A percentile compares a stretch with the other conserved stretches of the same genome.
phyloP scores from a whole-genome alignment of 352 stramenopile genomes.

The Phytopythium delawarense region DNA sequence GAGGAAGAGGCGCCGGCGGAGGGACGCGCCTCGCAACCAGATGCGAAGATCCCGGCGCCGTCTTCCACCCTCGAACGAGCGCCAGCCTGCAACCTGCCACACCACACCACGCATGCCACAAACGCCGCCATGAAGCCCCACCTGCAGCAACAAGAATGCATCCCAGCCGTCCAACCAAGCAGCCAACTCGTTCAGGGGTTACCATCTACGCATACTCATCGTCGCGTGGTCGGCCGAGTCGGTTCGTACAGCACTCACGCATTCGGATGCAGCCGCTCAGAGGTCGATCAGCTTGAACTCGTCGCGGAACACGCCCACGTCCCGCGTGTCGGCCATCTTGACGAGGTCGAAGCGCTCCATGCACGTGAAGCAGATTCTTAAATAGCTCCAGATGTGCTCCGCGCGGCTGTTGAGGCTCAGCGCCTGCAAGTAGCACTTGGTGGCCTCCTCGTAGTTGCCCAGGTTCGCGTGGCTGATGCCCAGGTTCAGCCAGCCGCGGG shows the following conservation, averaged over 20 bases:
- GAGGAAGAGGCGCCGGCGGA: background rate
- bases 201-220: conserved; percentile 3
- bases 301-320: conserved; percentile 72
- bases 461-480: conserved; percentile 97
- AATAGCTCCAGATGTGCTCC: conserved; percentile 98
- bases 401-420: conserved; percentile 94
- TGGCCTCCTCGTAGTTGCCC: conserved; percentile 93
- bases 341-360: conserved; percentile 97
- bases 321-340: conserved; percentile 85
- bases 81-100: background rate
- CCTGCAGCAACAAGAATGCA: background rate
- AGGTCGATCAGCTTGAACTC: conserved; percentile 86
- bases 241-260: background rate
- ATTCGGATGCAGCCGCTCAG: conserved; percentile 18
- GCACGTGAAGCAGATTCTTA: conserved; percentile 97
- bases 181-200: conserved; percentile 1
- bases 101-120: background rate
- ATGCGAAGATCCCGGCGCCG: background rate
- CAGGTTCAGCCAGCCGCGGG: conserved; percentile 96
- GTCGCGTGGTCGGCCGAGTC: background rate
- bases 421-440: conserved; percentile 96
- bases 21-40: background rate
- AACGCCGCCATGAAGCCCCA: background rate
- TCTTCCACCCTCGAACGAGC: background rate
- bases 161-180: background rate